Percentiles rank a stretch among this genome's conserved stretches.
Evolutionary conservation across 75 land plant genomes (phyloP).

Genomic region (Cunninghamia lanceolata): DNA sequence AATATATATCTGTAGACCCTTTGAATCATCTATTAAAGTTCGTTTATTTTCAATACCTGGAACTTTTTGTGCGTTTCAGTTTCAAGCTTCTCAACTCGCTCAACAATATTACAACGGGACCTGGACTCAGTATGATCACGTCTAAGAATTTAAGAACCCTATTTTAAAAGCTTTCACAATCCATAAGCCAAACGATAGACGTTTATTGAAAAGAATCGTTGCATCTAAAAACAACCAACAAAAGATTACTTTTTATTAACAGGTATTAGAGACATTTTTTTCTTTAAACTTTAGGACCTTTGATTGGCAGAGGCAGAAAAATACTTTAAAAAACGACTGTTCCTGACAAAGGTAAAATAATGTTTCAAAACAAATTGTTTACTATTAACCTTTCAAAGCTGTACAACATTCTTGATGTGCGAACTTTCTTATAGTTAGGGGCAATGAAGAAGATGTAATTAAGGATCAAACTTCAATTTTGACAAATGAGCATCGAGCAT

Average conservation of each 20-base stretch:
- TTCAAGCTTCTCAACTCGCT: not conserved
- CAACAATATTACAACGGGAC: not conserved
- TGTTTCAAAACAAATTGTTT: no score
- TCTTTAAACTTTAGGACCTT: no score
- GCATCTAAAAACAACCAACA: no score
- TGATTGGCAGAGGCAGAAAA: no score
- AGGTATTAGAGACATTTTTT: no score
- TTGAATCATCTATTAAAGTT: not conserved
- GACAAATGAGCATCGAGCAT: not conserved
- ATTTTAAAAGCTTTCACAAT: not conserved
- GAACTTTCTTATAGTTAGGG: not conserved
- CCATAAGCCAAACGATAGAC: not conserved
- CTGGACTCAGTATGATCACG: not conserved
- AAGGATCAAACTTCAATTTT: not conserved
- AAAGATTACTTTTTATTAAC: no score
- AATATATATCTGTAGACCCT: no score
- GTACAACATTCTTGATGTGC: not conserved
- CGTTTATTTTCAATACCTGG: slow-evolving; percentile 5
- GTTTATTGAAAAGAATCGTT: no score
- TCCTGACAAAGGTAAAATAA: no score
- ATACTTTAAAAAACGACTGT: no score
- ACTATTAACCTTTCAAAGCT: no score
- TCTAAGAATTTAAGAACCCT: not conserved
- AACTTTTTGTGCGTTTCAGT: not conserved
- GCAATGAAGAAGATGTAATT: not conserved